phyloP scores from a whole-genome alignment of 1,139 yeast genomes.

The Yamadazyma pseudoaaseri region DNA sequence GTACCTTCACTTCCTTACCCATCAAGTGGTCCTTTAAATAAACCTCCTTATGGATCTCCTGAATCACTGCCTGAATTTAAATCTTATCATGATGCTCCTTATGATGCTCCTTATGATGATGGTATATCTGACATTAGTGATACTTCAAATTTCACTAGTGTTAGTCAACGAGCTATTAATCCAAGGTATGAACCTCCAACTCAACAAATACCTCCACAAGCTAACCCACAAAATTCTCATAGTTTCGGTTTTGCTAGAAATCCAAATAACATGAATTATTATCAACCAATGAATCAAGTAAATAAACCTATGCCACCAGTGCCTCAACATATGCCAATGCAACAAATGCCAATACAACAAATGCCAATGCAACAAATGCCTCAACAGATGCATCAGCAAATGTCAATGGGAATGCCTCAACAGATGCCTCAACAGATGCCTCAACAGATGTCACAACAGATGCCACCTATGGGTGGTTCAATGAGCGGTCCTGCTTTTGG shows the following conservation, averaged over 20 bases:
- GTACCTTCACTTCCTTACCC: constrained; percentile 25
- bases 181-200: constrained; percentile 42
- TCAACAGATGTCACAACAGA: constrained; percentile 5
- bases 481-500: neutral
- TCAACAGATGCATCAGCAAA: constrained; percentile 1
- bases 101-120: constrained; percentile 8
- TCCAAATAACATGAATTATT: constrained; percentile 3
- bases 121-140: constrained; percentile 29
- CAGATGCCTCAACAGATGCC: constrained; percentile 2
- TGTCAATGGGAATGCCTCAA: constrained; percentile 8
- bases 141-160: constrained; percentile 66
- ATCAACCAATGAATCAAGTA: constrained; percentile 11
- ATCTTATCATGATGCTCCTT: constrained; percentile 2
- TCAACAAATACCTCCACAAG: constrained; percentile 8
- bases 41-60: constrained; percentile 27
- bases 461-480: constrained; percentile 4
- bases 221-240: constrained; percentile 15
- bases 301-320: constrained; percentile 3
- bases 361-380: constrained; percentile 1
- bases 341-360: constrained; percentile 1
- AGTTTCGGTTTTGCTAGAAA: constrained; percentile 7
- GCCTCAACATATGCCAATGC: constrained; percentile 1
- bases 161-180: constrained; percentile 76
- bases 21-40: constrained; percentile 15
- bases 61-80: constrained; percentile 15